phyloP scores from a whole-genome alignment of 192 early-diverging fungal species.

The Backusella luteola region DNA sequence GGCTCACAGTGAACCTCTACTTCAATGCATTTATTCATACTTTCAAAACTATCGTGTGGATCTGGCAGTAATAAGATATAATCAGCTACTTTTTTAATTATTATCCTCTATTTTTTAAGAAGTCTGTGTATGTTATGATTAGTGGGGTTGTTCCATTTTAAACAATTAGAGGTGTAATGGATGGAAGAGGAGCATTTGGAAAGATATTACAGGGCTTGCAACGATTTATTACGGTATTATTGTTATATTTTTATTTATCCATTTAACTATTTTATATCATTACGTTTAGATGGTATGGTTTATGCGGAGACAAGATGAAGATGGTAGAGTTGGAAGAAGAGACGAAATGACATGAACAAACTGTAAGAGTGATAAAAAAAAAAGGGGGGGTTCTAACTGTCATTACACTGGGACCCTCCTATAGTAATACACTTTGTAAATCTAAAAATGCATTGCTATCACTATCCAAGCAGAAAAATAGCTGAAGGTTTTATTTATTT shows the following conservation, averaged over 20 bases:
- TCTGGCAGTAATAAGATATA: not conserved
- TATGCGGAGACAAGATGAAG: too few relatives aligned
- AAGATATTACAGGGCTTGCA: slow-evolving; percentile 22
- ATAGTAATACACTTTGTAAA: too few relatives aligned
- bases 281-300: too few relatives aligned
- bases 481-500: too few relatives aligned
- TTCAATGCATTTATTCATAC: too few relatives aligned
- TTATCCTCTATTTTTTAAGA: not conserved
- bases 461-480: too few relatives aligned
- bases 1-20: too few relatives aligned
- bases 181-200: slow-evolving; percentile 12
- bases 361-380: not conserved
- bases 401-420: too few relatives aligned
- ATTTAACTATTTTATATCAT: not conserved
- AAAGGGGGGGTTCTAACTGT: too few relatives aligned
- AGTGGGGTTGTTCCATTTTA: slow-evolving; percentile 26
- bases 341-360: slow-evolving; percentile 24
- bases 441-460: too few relatives aligned
- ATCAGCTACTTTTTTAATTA: not conserved
- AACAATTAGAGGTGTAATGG: slow-evolving; percentile 22
- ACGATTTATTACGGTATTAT: not conserved
- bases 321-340: slow-evolving; percentile 19
- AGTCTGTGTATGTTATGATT: slow-evolving; percentile 17
- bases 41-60: not conserved
- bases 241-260: not conserved